Evolutionary conservation across 805 yeast genomes (phyloP), one percentile per base, ranked within the genome.

Genomic region (Ogataea parapolymorpha): DNA sequence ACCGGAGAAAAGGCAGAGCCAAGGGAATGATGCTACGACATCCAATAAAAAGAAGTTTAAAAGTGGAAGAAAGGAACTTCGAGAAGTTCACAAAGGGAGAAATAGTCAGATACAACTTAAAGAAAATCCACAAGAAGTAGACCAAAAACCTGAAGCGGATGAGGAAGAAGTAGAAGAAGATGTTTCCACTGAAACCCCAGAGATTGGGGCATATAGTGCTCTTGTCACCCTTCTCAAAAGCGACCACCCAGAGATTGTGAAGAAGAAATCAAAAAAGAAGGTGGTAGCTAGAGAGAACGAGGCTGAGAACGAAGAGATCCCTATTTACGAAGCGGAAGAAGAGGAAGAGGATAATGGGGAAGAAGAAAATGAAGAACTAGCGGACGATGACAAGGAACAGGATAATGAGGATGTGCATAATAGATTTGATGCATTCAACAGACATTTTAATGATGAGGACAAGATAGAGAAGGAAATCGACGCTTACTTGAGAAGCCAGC

Each of bases 361-460:
- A 4, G 49, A 39, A 18, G 27, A 25, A 25, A 11, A 33, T 12
- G 41, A 45, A 3, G 46, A 38, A 17, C 25, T 50, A 26, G 46
- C 44, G 3, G 54, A 41, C 1, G 49, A 41, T 5, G 48, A 44
- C 9, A 42, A 18, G 17, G 61, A 62, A 34, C 71, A 65, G 13
- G 69, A 62, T 5, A 68, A 65, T 34, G 39, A 50, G 9, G 58
- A 62, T 29, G 42, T 42, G 14, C 33, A 42, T 4, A 51, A 54
- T 37, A 45, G 44, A 33, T 50, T 35, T 34, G 96, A 91, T 63
- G 86, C 95, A 0, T 89, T 85, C 52, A 85, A 85, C 46, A 55
- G 64, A 10, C 98, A 90, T 59, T 90, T 84, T 61, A 82, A 80
- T 35, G 63, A 68, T 15, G 61, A 73, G 4, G 74, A 72, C 2